Percentiles rank a stretch among this genome's conserved stretches.
phyloP scores from a whole-genome alignment of 805 yeast genomes.

The Scheffersomyces stipitis region DNA sequence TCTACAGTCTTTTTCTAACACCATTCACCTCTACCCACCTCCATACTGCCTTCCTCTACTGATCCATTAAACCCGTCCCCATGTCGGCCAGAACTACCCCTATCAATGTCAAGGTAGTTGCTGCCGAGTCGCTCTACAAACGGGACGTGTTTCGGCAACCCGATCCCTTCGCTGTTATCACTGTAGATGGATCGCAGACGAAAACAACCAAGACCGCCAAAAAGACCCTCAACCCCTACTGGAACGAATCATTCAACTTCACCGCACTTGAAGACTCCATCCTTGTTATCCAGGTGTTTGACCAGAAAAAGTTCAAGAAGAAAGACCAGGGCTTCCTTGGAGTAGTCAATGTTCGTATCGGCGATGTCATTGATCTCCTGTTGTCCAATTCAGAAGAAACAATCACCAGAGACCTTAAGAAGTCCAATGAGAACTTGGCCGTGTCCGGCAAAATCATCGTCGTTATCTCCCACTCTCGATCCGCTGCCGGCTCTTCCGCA shows the following conservation, averaged over 20 bases:
- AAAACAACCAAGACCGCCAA: constrained; percentile 92
- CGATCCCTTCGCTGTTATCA: constrained; percentile 95
- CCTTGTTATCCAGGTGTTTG: constrained; percentile 90
- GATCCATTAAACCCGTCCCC: not conserved
- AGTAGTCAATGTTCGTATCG: constrained; percentile 86
- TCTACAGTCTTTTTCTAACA: too few relatives aligned
- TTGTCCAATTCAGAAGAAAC: constrained; percentile 66
- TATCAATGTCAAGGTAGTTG: constrained; percentile 75
- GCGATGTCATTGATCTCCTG: constrained; percentile 78
- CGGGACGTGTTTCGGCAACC: constrained; percentile 95
- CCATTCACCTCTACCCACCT: too few relatives aligned
- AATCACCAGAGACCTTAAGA: constrained; percentile 86
- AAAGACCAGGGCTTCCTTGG: constrained; percentile 98
- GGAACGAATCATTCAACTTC: constrained; percentile 92
- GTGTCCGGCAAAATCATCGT: constrained; percentile 92
- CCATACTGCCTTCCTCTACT: constrained; percentile 1
- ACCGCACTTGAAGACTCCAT: constrained; percentile 77
- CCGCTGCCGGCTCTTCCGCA: constrained; percentile 14
- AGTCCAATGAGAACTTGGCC: constrained; percentile 85
- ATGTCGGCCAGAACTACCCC: constrained; percentile 16
- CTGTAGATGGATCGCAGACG: constrained; percentile 97
- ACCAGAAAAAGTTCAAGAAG: constrained; percentile 95
- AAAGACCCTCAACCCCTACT: constrained; percentile 92
- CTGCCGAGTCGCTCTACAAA: constrained; percentile 93
- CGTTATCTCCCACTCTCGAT: constrained; percentile 55